A percentile compares a stretch with the other conserved stretches of the same genome.
These are phyloP conservation scores for Orychophragmus violaceus DNA, from an alignment of 345 rosid genomes.

Conservation along the genomic window DNA sequence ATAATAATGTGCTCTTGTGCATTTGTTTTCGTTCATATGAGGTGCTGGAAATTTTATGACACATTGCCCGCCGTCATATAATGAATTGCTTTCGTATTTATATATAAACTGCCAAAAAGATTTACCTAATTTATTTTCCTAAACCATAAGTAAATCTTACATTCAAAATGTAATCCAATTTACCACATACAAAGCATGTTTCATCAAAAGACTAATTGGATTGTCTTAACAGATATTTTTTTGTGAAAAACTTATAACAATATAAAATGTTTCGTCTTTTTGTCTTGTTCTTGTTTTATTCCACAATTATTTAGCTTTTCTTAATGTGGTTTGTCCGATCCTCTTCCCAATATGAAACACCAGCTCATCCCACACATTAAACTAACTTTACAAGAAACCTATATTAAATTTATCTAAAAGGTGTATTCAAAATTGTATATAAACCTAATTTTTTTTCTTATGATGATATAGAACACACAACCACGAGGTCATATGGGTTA, in stretches of 20 bases:
- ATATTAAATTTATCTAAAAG: not conserved
- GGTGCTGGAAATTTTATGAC: slow-evolving; percentile 3
- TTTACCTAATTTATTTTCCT: not conserved
- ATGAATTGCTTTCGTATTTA: not conserved
- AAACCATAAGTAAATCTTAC: not conserved
- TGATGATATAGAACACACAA: not conserved
- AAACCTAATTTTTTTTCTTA: not conserved
- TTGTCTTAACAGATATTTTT: not conserved
- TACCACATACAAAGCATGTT: not conserved
- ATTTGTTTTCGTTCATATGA: not conserved
- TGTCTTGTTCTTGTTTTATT: slow-evolving; percentile 72
- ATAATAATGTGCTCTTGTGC: not conserved
- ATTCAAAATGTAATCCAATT: not conserved
- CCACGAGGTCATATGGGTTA: not conserved
- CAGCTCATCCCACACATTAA: slow-evolving; percentile 47
- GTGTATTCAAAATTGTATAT: not conserved
- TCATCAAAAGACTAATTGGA: slow-evolving; percentile 1
- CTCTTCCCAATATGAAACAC: slow-evolving; percentile 32
- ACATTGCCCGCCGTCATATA: slow-evolving; percentile 20
- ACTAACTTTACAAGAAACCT: slow-evolving; percentile 23
- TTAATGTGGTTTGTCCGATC: slow-evolving; percentile 47
- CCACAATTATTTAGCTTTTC: slow-evolving; percentile 52
- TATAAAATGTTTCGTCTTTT: slow-evolving; percentile 33
- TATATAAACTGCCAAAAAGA: slow-evolving; percentile 16
- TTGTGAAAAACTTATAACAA: not conserved